These are phyloP conservation scores for Ascomycota sp. DNA, from an alignment of 2,329 filamentous ascomycete species.

Conservation along the genomic window DNA sequence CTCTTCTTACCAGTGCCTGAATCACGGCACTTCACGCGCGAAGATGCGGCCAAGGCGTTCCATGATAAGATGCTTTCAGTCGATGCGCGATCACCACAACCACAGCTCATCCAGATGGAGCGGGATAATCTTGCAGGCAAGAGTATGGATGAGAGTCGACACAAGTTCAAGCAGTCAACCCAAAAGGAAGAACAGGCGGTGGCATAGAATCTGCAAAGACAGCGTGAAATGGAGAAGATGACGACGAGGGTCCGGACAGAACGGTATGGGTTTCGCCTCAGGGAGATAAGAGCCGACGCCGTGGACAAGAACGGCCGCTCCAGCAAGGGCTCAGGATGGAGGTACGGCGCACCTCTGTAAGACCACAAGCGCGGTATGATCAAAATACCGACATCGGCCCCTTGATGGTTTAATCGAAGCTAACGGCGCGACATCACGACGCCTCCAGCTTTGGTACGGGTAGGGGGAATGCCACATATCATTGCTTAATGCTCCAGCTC, in stretches of 20 bases:
- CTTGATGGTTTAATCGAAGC: constrained; percentile 11
- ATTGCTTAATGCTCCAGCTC: no score
- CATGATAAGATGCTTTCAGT: constrained; percentile 37
- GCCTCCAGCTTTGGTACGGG: no score
- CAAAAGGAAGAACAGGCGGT: constrained; percentile 21
- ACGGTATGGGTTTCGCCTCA: constrained; percentile 45
- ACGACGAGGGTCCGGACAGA: constrained; percentile 25
- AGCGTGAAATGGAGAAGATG: constrained; percentile 14
- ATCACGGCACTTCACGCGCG: constrained; percentile 41
- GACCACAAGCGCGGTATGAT: constrained; percentile 42
- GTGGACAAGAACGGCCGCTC: constrained; percentile 33
- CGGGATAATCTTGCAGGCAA: constrained; percentile 20
- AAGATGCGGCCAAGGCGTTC: constrained; percentile 45
- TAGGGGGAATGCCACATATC: no score
- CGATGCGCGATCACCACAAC: constrained; percentile 40
- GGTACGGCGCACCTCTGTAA: constrained; percentile 41
- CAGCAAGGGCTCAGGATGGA: constrained; percentile 32
- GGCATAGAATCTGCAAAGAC: constrained; percentile 12
- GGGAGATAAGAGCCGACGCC: constrained; percentile 34
- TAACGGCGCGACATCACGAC: no score
- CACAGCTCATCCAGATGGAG: constrained; percentile 37
- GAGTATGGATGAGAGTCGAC: constrained; percentile 14
- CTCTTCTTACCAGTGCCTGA: constrained; percentile 45
- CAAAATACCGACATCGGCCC: constrained; percentile 47
- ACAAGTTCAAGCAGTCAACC: constrained; percentile 20